Base-by-base conservation (phyloP, 192 early-diverging fungal species). In the Linnemannia elongata region DNA sequence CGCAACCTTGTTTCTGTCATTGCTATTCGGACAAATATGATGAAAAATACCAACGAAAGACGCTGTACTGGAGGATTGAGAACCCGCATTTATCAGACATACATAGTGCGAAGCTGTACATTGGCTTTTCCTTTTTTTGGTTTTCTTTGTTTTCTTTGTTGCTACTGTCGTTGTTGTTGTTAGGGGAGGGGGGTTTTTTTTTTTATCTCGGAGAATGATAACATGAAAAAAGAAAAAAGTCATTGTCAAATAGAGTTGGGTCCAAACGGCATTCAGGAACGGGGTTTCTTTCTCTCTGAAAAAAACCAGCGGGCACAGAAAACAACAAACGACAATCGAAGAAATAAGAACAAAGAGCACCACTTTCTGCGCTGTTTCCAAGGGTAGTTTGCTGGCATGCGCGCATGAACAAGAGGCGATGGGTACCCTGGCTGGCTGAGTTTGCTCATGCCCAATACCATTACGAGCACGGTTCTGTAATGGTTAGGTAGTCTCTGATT, bases 171-270 rank as follows among this genome's bases (percentile, higher is more conserved):
- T 27, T 60, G 7, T 27, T 4, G 17, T 55, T 55, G 6, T 55
- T n/a, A n/a, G n/a, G n/a, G n/a, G n/a, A n/a, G n/a, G n/a, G n/a
- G n/a, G n/a, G n/a, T n/a, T n/a, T n/a, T n/a, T n/a, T n/a, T 55
- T 55, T 55, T 24, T 60, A 60, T 27, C 24, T 27, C 55, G 55
- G 55, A 60, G 7, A 60, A 52, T 52, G 49, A 52, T 18, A 52
- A 18, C 49, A 52, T 0, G 18, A 20, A 22, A 0, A 49, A 20
- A 49, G 3, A 18, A 52, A 52, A 52, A 76, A 76, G 54, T 60
- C 75, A 76, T 66, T 76, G 24, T 22, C 20, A 39, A n/a, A 60
- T 76, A 76, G n/a, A 38, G 75, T 76, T 76, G 75, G 15, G 20
- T 57, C 55, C 55, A 57, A 57, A 57, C 55, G 55, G 55, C 7